phyloP scores from a whole-genome alignment of 1,139 yeast genomes.

The Blastobotrys niveus region DNA sequence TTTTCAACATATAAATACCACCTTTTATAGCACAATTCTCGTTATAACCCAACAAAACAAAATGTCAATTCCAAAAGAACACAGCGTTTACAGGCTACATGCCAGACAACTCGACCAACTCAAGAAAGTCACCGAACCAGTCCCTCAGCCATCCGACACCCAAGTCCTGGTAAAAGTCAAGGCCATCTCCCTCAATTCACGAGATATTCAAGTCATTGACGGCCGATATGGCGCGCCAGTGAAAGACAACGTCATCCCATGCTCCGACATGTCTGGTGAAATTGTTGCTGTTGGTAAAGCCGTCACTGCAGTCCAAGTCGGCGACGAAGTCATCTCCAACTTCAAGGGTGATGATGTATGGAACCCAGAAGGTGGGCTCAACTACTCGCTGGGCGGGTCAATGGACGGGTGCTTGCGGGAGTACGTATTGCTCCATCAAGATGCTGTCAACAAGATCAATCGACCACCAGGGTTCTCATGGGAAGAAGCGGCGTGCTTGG shows the following conservation, averaged over 20 bases:
- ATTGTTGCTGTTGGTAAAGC: conserved; percentile 17
- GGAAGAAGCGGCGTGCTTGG: conserved; percentile 18
- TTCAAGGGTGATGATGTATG: conserved; percentile 11
- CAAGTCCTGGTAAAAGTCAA: conserved; percentile 20
- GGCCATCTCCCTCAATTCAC: conserved; percentile 22
- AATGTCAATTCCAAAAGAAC: conserved; percentile 11
- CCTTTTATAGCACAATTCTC: too few species aligned
- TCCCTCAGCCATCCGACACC: conserved; percentile 15
- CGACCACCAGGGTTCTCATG: conserved; percentile 10
- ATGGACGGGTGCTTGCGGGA: conserved; percentile 20
- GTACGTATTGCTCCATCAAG: conserved; percentile 16
- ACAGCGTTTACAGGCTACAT: conserved; percentile 15
- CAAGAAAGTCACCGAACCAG: conserved; percentile 9
- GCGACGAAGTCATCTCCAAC: conserved; percentile 19
- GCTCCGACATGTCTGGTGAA: conserved; percentile 21
- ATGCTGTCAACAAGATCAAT: conserved; percentile 15
- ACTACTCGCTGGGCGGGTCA: conserved; percentile 16
- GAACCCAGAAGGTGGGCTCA: not conserved
- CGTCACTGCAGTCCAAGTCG: conserved; percentile 13
- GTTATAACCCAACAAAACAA: not conserved
- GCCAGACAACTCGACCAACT: conserved; percentile 11
- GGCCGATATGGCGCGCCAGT: conserved; percentile 16
- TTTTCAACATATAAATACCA: too few species aligned
- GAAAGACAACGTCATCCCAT: conserved; percentile 17
- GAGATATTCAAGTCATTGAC: conserved; percentile 20